These are phyloP conservation scores for Pezicula neosporulosa DNA, from an alignment of 2,329 filamentous ascomycete genomes.

Conservation along the genomic window DNA sequence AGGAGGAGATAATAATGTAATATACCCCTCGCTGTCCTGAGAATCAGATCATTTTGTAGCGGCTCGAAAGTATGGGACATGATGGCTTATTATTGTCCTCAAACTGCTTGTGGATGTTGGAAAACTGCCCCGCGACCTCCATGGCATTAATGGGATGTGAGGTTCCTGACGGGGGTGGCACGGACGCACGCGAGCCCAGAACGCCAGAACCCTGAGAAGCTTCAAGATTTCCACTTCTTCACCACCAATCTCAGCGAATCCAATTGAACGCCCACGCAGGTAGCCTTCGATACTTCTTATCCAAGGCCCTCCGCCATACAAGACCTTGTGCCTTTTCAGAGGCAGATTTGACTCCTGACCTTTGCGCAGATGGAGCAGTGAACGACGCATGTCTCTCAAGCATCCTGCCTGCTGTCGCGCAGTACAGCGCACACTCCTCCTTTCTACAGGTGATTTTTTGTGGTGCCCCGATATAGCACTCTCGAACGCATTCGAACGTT, in stretches of 20 bases:
- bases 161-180: too few relatives aligned
- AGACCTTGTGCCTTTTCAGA: too few relatives aligned
- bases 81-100: slow-evolving; percentile 20
- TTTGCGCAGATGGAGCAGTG: too few relatives aligned
- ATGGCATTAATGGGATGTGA: background rate
- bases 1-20: slow-evolving; percentile 1
- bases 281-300: too few relatives aligned
- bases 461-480: slow-evolving; percentile 60
- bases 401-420: slow-evolving; percentile 46
- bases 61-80: slow-evolving; percentile 76
- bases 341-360: too few relatives aligned
- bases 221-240: too few relatives aligned
- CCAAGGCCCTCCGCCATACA: too few relatives aligned
- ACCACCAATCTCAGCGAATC: too few relatives aligned
- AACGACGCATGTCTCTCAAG: slow-evolving; percentile 41
- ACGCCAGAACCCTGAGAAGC: too few relatives aligned
- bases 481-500: slow-evolving; percentile 44
- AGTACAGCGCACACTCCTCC: slow-evolving; percentile 37
- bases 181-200: too few relatives aligned
- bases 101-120: background rate
- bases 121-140: background rate
- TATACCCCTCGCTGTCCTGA: slow-evolving; percentile 83
- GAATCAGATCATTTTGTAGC: slow-evolving; percentile 86
- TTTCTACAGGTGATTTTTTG: slow-evolving; percentile 38
- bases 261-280: too few relatives aligned